Evolutionary conservation across 495 filamentous ascomycete species (phyloP).

Genomic region (Aspergillus avenaceus): DNA sequence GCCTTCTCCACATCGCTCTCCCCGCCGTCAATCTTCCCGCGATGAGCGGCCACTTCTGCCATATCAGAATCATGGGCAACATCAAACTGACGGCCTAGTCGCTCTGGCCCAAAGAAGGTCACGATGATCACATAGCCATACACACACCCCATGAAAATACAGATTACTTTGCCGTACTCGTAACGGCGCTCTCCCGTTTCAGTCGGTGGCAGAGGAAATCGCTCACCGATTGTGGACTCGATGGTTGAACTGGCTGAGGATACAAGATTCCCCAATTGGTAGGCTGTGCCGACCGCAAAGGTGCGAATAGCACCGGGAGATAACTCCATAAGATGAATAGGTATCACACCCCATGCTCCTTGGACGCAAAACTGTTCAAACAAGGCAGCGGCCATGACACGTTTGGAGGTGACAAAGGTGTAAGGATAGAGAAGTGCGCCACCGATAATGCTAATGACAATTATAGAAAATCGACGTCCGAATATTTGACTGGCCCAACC

Average conservation of each 20-base stretch:
- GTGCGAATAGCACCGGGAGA: conserved; percentile 78
- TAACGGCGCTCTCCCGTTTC: conserved; percentile 51
- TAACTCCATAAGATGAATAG: conserved; percentile 85
- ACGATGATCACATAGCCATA: conserved; percentile 75
- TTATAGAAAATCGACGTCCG: conserved; percentile 77
- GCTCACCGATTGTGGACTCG: conserved; percentile 75
- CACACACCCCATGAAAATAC: conserved; percentile 92
- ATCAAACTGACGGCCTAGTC: conserved; percentile 60
- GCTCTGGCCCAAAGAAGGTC: conserved; percentile 74
- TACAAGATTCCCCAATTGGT: conserved; percentile 83
- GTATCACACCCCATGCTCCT: conserved; percentile 80
- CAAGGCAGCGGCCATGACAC: conserved; percentile 78
- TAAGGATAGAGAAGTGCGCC: conserved; percentile 81
- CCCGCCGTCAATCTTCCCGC: conserved; percentile 1
- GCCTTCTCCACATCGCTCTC: conserved; percentile 20
- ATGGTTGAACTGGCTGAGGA: conserved; percentile 79
- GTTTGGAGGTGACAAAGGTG: conserved; percentile 57
- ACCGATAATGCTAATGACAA: conserved; percentile 70
- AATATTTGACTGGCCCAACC: conserved; percentile 80
- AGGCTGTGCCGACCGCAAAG: conserved; percentile 77
- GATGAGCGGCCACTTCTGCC: conserved; percentile 37
- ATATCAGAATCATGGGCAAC: conserved; percentile 64
- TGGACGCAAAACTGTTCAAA: conserved; percentile 91
- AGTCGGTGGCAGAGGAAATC: conserved; percentile 66
- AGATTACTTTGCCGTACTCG: conserved; percentile 85